Evolutionary conservation across 108 stramenopile species (phyloP).

Genomic region (Schizochytrium sp.): DNA sequence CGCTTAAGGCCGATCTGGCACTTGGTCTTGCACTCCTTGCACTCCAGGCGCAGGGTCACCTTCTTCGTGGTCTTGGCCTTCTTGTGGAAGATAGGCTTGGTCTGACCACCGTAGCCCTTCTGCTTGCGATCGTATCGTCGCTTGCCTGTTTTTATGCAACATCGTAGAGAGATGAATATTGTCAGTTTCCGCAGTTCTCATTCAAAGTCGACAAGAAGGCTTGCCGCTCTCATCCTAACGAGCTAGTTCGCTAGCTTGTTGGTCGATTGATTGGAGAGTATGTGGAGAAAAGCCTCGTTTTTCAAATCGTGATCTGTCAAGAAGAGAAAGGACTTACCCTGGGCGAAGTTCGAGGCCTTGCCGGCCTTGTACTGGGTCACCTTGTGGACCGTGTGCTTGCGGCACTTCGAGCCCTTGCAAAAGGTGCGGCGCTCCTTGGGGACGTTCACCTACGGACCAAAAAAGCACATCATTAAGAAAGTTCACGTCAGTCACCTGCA

Average conservation of each 20-base stretch:
- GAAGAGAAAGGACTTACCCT: constrained; percentile 49
- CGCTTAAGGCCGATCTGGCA: constrained; percentile 95
- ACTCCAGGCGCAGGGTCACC: constrained; percentile 95
- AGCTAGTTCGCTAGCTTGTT: not conserved
- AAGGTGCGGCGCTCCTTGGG: constrained; percentile 97
- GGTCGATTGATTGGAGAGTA: too few relatives aligned
- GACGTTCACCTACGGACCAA: constrained; percentile 71
- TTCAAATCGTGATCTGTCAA: too few relatives aligned
- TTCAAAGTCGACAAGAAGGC: not conserved
- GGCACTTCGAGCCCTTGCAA: constrained; percentile 93
- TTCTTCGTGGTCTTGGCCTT: constrained; percentile 99
- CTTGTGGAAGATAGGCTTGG: constrained; percentile 99
- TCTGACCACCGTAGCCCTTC: constrained; percentile 99
- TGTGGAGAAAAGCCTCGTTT: too few relatives aligned
- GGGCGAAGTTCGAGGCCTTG: constrained; percentile 99
- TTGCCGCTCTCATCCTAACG: not conserved
- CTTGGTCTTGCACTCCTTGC: constrained; percentile 99
- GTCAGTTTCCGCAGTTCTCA: not conserved
- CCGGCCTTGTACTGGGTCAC: constrained; percentile 99
- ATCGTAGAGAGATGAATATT: not conserved
- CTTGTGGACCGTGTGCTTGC: constrained; percentile 96
- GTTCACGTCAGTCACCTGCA: not conserved
- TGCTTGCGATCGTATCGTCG: constrained; percentile 99
- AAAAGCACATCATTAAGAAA: not conserved
- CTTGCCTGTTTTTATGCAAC: constrained; percentile 50